A percentile compares a stretch with the other conserved stretches of the same genome.
Evolutionary conservation across 1,284 basidiomycete genomes (phyloP).

Genomic region (Apiotrichum brassicae): DNA sequence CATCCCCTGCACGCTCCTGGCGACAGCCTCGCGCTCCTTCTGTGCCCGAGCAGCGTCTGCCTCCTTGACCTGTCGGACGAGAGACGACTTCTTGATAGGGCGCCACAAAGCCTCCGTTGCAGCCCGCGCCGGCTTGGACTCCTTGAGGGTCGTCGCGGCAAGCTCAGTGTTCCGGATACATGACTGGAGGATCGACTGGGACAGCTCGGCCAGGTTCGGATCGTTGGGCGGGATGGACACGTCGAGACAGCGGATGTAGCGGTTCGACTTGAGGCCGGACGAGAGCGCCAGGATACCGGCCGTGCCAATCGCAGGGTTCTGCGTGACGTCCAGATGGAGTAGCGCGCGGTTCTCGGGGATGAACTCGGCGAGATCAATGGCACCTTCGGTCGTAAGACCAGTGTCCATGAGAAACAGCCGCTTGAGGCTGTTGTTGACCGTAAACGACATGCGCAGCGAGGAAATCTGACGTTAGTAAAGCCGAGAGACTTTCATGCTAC

Average conservation of each 20-base stretch:
- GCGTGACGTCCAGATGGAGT: slow-evolving; percentile 79
- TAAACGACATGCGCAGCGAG: slow-evolving; percentile 83
- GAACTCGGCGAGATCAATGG: slow-evolving; percentile 93
- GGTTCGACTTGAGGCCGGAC: slow-evolving; percentile 73
- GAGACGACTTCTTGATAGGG: slow-evolving; percentile 48
- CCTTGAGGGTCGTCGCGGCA: slow-evolving; percentile 36
- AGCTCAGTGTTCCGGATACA: slow-evolving; percentile 85
- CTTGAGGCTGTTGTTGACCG: slow-evolving; percentile 84
- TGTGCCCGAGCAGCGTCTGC: slow-evolving; percentile 41
- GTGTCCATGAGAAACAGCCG: slow-evolving; percentile 86
- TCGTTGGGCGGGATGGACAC: slow-evolving; percentile 84
- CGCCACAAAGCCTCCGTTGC: slow-evolving; percentile 46
- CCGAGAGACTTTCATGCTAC: slow-evolving; percentile 35
- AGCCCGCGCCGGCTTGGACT: slow-evolving; percentile 12
- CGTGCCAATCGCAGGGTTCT: slow-evolving; percentile 67
- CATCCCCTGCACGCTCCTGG: slow-evolving; percentile 34
- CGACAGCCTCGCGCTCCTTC: slow-evolving; percentile 32
- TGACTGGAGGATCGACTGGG: slow-evolving; percentile 51
- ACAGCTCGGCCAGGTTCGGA: slow-evolving; percentile 67
- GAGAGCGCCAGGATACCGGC: slow-evolving; percentile 89
- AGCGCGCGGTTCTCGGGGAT: slow-evolving; percentile 81
- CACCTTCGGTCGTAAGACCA: slow-evolving; percentile 70
- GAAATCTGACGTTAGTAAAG: slow-evolving; percentile 56
- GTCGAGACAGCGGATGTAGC: slow-evolving; percentile 83
- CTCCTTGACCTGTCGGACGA: slow-evolving; percentile 47